Evolutionary conservation across 2,329 filamentous ascomycete genomes (phyloP).

Genomic region (Beauveria australis): DNA sequence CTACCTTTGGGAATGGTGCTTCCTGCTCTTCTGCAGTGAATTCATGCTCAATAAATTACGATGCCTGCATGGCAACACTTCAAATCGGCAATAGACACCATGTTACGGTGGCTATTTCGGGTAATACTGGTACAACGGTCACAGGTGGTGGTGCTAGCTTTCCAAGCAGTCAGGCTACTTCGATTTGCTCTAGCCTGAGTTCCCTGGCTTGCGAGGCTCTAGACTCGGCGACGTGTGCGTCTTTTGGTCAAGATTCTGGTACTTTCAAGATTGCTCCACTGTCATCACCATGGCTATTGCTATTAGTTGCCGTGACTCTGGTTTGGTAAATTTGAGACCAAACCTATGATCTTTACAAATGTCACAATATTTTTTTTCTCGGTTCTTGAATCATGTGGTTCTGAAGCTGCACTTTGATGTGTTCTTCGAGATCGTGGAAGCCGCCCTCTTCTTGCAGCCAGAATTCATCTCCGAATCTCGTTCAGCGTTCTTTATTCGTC

Average conservation of each 20-base stretch:
- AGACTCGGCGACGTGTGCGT: constrained; percentile 31
- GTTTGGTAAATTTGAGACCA: neutral
- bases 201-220: constrained; percentile 41
- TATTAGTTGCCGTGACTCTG: neutral
- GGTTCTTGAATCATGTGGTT: no score
- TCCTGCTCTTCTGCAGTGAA: constrained; percentile 44
- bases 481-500: neutral
- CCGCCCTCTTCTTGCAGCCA: neutral
- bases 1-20: constrained; percentile 40
- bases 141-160: constrained; percentile 34
- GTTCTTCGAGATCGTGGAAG: no score
- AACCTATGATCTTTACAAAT: neutral
- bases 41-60: constrained; percentile 46
- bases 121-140: constrained; percentile 45
- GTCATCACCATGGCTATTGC: neutral
- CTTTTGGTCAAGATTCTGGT: constrained; percentile 15
- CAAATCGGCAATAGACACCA: constrained; percentile 34
- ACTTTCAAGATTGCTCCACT: neutral
- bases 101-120: constrained; percentile 49
- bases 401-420: no score
- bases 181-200: constrained; percentile 48
- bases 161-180: constrained; percentile 38
- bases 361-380: neutral
- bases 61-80: constrained; percentile 43
- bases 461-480: neutral